Evolutionary conservation across 2,329 filamentous ascomycete genomes (phyloP), one percentile per base, ranked within the genome.

Genomic region (Epichloe aotearoae): DNA sequence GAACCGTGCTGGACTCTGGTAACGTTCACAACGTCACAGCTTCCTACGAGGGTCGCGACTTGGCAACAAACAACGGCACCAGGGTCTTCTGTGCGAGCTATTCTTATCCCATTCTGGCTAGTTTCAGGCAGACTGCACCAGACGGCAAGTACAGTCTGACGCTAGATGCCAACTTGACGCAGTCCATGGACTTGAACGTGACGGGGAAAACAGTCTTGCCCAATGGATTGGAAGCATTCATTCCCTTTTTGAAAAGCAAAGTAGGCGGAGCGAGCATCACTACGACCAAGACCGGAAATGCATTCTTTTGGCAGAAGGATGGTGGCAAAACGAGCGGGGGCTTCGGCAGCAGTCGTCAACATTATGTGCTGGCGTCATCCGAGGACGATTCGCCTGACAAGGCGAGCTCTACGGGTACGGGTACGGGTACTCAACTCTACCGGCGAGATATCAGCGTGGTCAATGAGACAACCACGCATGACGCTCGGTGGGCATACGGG

Each of bases 181-280:
- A 77, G 54, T 69, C 69, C 1, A 58, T 73, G 40, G 51, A 63
- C 5, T 53, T 71, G 34, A 61, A 64, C 17, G 59, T 72, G 1
- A 51, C 56, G 1, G 73, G 73, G 10, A 56, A 59, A 5, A 58
- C 67, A 5, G 68, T 73, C 6, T 74, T 85, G 47, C 77, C 82
- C 0, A 79, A 73, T 0, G 80, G 79, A 2, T 65, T 84, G 3
- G 77, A 84, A 55, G 76, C 74, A 0, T 83, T 83, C 55, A 57
- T 51, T 15, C 38, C 65, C 23, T 52, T 63, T 4, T 4, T 67
- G 50, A 40, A 59, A 47, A 30, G 54, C 23, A 30, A 36, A 39
- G 20, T 62, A 54, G 49, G 45, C 44, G 49, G 64, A 56, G 34
- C 62, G 8, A 55, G 54, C 3, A 59, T 80, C 10, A 61, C 59